Percentiles rank a stretch among this genome's conserved stretches.
Conservation (phyloP, 306 rosid species). For the Senna tora region DNA sequence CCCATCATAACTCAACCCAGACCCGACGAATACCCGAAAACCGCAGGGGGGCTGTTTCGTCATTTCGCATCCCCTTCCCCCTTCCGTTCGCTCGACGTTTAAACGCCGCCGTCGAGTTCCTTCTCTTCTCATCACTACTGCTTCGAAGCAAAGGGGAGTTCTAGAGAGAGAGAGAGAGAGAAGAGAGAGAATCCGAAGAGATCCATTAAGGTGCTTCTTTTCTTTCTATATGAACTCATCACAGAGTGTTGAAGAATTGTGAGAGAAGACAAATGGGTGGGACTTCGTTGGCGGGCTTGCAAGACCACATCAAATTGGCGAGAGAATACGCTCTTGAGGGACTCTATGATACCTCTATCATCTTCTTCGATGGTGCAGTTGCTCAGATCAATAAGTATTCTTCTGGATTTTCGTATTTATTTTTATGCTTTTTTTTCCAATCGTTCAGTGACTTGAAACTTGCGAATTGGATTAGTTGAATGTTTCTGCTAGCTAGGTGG, state of each 20-base stretch:
- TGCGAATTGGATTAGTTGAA: neutral
- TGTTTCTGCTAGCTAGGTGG: neutral
- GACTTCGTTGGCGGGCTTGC: conserved; percentile 71
- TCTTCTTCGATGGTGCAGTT: conserved; percentile 95
- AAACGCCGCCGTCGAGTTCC: conserved; percentile 7
- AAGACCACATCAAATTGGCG: conserved; percentile 93
- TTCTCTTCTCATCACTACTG: conserved; percentile 24
- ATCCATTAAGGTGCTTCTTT: conserved; percentile 9
- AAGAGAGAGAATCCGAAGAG: conserved; percentile 1
- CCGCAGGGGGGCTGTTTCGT: conserved; percentile 36
- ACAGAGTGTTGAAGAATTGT: neutral
- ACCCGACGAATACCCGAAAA: neutral
- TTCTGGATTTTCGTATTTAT: neutral
- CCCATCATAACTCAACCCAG: neutral
- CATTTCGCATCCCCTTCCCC: conserved; percentile 4
- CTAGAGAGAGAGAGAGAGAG: conserved; percentile 8
- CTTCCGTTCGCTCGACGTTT: neutral
- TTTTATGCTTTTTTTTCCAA: neutral
- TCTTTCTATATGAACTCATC: neutral
- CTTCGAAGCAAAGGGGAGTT: conserved; percentile 28
- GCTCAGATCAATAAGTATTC: conserved; percentile 97
- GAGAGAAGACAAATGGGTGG: conserved; percentile 51
- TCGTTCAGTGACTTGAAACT: neutral
- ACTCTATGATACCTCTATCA: conserved; percentile 84
- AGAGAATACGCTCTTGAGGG: conserved; percentile 95